phyloP scores from a whole-genome alignment of 345 rosid genomes.

The Diplotaxis tenuifolia region DNA sequence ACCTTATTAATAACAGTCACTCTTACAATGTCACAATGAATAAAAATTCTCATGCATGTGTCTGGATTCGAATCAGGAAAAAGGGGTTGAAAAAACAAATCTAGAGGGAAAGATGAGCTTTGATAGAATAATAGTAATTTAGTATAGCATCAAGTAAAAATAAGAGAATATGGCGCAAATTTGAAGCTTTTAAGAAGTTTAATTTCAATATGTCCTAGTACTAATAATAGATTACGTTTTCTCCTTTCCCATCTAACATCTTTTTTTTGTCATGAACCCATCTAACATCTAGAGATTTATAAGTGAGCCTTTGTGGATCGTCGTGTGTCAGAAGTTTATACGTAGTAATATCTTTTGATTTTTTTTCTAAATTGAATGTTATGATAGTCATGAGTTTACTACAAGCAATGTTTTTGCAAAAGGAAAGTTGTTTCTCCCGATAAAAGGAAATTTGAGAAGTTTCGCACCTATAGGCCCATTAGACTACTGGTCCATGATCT shows the following conservation, averaged over 20 bases:
- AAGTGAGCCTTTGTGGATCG: not conserved
- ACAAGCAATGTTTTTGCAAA: not conserved
- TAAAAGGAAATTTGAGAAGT: not conserved
- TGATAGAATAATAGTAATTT: not conserved
- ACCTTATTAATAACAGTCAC: not conserved
- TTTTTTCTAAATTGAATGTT: not conserved
- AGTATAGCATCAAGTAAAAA: not conserved
- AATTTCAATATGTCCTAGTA: not conserved
- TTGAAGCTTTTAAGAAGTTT: not conserved
- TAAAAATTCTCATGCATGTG: not conserved
- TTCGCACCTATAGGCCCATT: constrained; percentile 5
- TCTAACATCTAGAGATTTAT: not conserved
- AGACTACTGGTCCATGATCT: not conserved
- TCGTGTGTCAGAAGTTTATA: not conserved
- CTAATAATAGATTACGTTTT: not conserved
- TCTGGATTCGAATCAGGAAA: not conserved
- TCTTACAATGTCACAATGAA: too few relatives aligned
- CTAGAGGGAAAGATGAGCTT: not conserved
- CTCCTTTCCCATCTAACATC: not conserved
- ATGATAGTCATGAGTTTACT: not conserved
- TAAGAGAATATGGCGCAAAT: not conserved
- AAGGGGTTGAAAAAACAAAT: not conserved
- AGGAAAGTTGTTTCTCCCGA: not conserved
- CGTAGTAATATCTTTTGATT: not conserved
- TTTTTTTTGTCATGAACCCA: not conserved